A percentile compares a stretch with the other conserved stretches of the same genome.
phyloP scores from a whole-genome alignment of 129 eudicot genomes.

The Helianthus tuberosus region DNA sequence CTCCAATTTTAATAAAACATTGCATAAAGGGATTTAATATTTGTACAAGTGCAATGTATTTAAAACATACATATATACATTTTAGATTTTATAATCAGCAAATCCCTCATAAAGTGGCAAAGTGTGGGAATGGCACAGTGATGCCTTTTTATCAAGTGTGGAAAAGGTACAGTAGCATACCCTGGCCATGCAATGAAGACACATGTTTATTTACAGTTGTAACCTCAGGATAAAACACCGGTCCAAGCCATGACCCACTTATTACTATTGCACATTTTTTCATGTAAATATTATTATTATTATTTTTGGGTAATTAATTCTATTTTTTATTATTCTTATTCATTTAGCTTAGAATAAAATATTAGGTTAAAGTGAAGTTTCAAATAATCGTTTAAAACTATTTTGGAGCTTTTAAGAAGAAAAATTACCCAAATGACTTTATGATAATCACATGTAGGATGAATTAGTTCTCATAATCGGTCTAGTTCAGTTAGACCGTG shows the following conservation, averaged over 20 bases:
- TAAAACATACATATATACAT: background rate
- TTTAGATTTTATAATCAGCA: background rate
- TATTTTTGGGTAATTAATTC: background rate
- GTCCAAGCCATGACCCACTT: slow-evolving; percentile 8
- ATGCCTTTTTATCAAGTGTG: slow-evolving; percentile 1
- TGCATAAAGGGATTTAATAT: background rate
- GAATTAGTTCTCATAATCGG: too few relatives aligned
- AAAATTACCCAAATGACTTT: too few relatives aligned
- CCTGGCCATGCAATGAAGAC: background rate
- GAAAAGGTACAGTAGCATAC: background rate
- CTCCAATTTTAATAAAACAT: background rate
- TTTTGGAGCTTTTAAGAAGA: background rate
- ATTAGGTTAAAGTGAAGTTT: background rate
- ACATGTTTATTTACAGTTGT: slow-evolving; percentile 6
- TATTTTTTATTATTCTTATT: background rate
- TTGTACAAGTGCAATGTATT: background rate
- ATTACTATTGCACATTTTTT: background rate
- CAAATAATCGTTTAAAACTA: background rate
- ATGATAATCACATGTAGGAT: too few relatives aligned
- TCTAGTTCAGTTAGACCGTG: too few relatives aligned
- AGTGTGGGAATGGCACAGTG: background rate
- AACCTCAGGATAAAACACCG: slow-evolving; percentile 6
- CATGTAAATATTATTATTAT: background rate
- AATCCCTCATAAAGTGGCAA: background rate
- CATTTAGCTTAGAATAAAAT: background rate